Conservation (phyloP, 2,329 filamentous ascomycete genomes). For the Shiraia sp. region DNA sequence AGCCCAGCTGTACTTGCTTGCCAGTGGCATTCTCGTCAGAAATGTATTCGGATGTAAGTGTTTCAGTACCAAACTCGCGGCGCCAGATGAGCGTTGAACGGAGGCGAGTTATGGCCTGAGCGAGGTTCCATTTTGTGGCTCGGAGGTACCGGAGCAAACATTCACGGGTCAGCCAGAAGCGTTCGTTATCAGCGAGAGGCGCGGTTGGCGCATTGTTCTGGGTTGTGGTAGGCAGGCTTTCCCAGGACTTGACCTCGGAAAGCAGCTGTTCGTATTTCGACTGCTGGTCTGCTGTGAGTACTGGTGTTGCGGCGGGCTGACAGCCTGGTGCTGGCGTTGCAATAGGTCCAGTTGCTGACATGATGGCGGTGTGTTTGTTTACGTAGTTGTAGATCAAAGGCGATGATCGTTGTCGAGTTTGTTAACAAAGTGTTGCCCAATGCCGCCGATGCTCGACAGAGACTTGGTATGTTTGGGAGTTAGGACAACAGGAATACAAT, state of each 20-base stretch:
- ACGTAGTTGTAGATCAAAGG: background rate
- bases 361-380: slow-evolving; percentile 5
- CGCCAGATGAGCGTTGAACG: slow-evolving; percentile 84
- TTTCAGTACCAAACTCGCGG: slow-evolving; percentile 80
- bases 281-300: slow-evolving; percentile 76
- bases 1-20: slow-evolving; percentile 89
- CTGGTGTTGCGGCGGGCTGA: slow-evolving; percentile 59
- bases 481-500: too few species aligned
- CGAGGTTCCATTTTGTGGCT: slow-evolving; percentile 82
- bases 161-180: slow-evolving; percentile 88
- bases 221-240: slow-evolving; percentile 66
- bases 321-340: slow-evolving; percentile 51
- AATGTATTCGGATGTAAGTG: slow-evolving; percentile 81
- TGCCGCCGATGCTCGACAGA: too few species aligned
- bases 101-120: slow-evolving; percentile 77
- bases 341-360: slow-evolving; percentile 40
- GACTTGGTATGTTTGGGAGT: too few species aligned
- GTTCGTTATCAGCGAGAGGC: slow-evolving; percentile 77
- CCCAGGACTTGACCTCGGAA: slow-evolving; percentile 70
- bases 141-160: slow-evolving; percentile 91
- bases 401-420: background rate
- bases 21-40: slow-evolving; percentile 94
- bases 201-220: slow-evolving; percentile 61
- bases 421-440: background rate
- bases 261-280: slow-evolving; percentile 81